Evolutionary conservation across 257 asterid genomes (phyloP).

Genomic region (Voacanga thouarsii): DNA sequence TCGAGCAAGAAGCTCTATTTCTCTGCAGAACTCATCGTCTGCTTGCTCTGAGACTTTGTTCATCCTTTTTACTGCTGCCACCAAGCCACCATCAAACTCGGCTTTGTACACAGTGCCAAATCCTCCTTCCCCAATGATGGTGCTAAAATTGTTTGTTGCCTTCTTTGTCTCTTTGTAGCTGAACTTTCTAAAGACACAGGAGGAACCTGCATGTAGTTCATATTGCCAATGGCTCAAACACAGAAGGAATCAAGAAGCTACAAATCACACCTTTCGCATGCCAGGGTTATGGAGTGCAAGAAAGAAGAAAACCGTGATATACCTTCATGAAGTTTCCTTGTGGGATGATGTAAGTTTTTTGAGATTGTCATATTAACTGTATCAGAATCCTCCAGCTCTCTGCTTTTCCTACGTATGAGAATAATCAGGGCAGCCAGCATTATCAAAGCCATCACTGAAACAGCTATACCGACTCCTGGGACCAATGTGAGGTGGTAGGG

Average conservation of each 20-base stretch:
- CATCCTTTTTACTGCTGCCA: constrained; percentile 88
- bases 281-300: constrained; percentile 6
- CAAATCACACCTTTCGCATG: constrained; percentile 4
- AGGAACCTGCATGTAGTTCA: constrained; percentile 56
- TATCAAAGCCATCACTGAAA: constrained; percentile 47
- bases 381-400: constrained; percentile 59
- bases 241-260: constrained; percentile 1
- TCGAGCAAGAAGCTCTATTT: constrained; percentile 89
- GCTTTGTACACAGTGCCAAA: constrained; percentile 87
- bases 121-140: constrained; percentile 87
- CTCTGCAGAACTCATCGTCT: constrained; percentile 86
- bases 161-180: constrained; percentile 82
- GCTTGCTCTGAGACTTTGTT: constrained; percentile 83
- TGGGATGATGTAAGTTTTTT: constrained; percentile 44
- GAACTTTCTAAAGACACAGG: constrained; percentile 75
- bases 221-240: constrained; percentile 13
- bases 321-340: constrained; percentile 77
- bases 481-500: constrained; percentile 57
- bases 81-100: constrained; percentile 61
- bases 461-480: constrained; percentile 65
- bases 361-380: constrained; percentile 33
- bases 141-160: constrained; percentile 76
- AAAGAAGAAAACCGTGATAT: constrained; percentile 4
- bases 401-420: constrained; percentile 61
- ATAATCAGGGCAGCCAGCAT: constrained; percentile 52